Conservation (phyloP, 805 yeast genomes). For the Candida insectalens region DNA sequence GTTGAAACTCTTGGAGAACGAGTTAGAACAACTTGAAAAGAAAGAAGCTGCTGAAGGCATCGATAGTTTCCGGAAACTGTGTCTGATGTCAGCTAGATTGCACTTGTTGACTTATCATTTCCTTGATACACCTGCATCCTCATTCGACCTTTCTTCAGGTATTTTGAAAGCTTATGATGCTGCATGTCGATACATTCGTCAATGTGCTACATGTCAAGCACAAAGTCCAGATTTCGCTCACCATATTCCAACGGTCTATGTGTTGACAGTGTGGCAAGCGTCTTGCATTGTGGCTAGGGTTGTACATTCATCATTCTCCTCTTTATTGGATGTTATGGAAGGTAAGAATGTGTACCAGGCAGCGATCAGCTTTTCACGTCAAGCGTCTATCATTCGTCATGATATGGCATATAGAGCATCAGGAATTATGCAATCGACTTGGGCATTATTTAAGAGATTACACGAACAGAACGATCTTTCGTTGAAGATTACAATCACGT, state of each 20-base stretch:
- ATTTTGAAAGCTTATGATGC: constrained; percentile 73
- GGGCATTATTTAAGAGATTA: constrained; percentile 75
- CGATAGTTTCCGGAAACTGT: constrained; percentile 64
- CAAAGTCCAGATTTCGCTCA: constrained; percentile 54
- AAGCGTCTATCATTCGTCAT: constrained; percentile 80
- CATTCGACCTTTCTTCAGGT: constrained; percentile 61
- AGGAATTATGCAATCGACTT: constrained; percentile 88
- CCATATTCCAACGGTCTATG: constrained; percentile 76
- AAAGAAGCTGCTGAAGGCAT: constrained; percentile 28
- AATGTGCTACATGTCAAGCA: constrained; percentile 51
- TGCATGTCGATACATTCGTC: constrained; percentile 60
- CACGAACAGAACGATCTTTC: constrained; percentile 38
- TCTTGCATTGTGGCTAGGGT: constrained; percentile 75
- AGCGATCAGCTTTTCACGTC: constrained; percentile 60
- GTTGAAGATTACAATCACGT: constrained; percentile 48
- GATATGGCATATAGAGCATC: constrained; percentile 90
- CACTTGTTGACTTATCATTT: constrained; percentile 78
- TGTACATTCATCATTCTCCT: constrained; percentile 62
- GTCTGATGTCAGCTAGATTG: constrained; percentile 65
- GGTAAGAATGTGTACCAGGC: constrained; percentile 63
- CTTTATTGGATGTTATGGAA: constrained; percentile 54
- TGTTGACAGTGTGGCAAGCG: constrained; percentile 85
- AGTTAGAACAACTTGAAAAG: constrained; percentile 69
- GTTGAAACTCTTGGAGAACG: constrained; percentile 56
- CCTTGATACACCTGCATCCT: constrained; percentile 46